These are phyloP conservation scores for Populus hybrid DNA, from an alignment of 441 rosid genomes.

Conservation along the genomic window DNA sequence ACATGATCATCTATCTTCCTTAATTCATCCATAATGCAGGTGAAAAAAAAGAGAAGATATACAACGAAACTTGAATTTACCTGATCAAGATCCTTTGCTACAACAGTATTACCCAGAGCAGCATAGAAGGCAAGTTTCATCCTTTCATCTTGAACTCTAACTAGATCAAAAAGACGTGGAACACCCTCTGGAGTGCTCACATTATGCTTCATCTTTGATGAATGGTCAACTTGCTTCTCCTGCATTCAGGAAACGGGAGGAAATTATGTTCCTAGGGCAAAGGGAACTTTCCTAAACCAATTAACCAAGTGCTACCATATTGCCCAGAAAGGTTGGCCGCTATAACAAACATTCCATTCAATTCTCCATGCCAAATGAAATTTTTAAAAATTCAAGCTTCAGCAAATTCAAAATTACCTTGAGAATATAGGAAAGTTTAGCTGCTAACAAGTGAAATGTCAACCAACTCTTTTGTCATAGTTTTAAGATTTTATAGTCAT, in stretches of 20 bases:
- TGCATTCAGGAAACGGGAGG: constrained; percentile 29
- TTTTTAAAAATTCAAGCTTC: background rate
- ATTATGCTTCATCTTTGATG: constrained; percentile 53
- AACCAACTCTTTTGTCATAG: background rate
- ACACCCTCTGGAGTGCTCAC: constrained; percentile 83
- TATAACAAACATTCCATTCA: background rate
- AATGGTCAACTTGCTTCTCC: constrained; percentile 80
- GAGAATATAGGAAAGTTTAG: background rate
- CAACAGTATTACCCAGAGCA: constrained; percentile 77
- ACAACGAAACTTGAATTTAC: constrained; percentile 29
- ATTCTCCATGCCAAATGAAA: background rate
- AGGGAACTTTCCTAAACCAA: background rate
- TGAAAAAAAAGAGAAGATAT: background rate
- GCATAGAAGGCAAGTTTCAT: constrained; percentile 95
- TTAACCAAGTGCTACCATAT: background rate
- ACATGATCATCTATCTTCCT: background rate
- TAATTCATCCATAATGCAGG: background rate
- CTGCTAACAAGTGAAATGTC: background rate
- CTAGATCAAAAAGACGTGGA: constrained; percentile 87
- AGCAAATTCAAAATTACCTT: background rate
- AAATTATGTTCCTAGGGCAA: background rate
- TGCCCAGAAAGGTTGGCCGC: background rate
- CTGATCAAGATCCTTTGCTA: constrained; percentile 92
- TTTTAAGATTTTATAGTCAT: background rate
- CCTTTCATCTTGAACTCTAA: constrained; percentile 83